Conservation (phyloP, 768 basidiomycete genomes). For the Hygrophoropsis aurantiaca region DNA sequence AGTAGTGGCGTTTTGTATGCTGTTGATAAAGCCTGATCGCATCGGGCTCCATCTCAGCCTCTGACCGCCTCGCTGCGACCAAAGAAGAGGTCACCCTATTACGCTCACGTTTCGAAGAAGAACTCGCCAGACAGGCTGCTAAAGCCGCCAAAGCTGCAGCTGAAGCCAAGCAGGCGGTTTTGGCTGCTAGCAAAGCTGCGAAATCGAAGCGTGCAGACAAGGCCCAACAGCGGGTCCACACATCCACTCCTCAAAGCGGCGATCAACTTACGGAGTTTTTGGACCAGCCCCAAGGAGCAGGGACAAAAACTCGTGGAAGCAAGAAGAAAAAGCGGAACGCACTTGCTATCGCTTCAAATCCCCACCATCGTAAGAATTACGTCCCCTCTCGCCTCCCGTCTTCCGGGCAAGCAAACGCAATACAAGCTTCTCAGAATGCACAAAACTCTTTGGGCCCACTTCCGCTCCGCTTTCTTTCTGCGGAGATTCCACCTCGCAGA, state of each 20-base stretch:
- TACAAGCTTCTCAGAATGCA: slow-evolving; percentile 40
- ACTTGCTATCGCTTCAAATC: slow-evolving; percentile 90
- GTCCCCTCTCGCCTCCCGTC: slow-evolving; percentile 79
- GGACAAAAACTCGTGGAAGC: slow-evolving; percentile 24
- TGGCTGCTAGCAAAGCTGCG: slow-evolving; percentile 34
- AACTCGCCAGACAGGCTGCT: slow-evolving; percentile 68
- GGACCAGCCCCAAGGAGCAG: slow-evolving; percentile 33
- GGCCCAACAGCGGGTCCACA: slow-evolving; percentile 37
- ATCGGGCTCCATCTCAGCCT: slow-evolving; percentile 47
- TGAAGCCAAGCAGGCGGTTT: slow-evolving; percentile 52
- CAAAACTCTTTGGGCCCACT: slow-evolving; percentile 57
- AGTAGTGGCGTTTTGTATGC: slow-evolving; percentile 42
- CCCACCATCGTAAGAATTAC: slow-evolving; percentile 94
- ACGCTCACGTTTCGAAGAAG: slow-evolving; percentile 69
- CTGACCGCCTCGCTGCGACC: slow-evolving; percentile 67
- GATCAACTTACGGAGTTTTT: slow-evolving; percentile 38
- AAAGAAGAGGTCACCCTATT: slow-evolving; percentile 67
- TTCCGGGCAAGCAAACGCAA: slow-evolving; percentile 37
- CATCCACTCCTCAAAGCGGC: slow-evolving; percentile 23
- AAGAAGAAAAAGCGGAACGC: slow-evolving; percentile 97
- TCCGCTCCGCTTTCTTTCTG: slow-evolving; percentile 65
- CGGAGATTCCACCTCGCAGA: slow-evolving; percentile 58
- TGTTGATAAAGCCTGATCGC: slow-evolving; percentile 25
- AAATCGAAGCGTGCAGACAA: slow-evolving; percentile 39
- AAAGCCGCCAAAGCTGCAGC: slow-evolving; percentile 48